These are phyloP conservation scores for Euphorbia celastroides DNA, from an alignment of 441 rosid genomes.

Conservation along the genomic window DNA sequence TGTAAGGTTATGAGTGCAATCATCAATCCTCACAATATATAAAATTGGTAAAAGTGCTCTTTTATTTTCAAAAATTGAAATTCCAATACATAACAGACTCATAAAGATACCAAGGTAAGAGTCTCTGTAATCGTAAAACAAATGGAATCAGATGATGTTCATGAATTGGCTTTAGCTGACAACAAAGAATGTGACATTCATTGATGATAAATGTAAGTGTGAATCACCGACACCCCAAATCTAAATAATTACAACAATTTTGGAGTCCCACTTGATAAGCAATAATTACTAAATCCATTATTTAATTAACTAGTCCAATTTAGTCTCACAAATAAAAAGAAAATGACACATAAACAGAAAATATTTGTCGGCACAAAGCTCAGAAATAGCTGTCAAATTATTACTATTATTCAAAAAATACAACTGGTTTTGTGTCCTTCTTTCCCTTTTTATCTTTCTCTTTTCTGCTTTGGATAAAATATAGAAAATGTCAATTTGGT, in stretches of 20 bases:
- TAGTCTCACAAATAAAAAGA: neutral
- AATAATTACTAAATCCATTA: neutral
- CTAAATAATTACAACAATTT: neutral
- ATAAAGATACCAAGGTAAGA: no score
- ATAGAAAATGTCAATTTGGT: neutral
- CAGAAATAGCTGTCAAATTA: constrained; percentile 15
- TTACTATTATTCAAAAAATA: neutral
- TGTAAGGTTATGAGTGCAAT: no score
- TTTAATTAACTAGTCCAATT: no score
- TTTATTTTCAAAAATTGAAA: no score
- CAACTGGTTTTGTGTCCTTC: neutral
- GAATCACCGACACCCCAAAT: neutral
- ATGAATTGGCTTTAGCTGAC: neutral
- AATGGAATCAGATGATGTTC: no score
- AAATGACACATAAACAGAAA: neutral
- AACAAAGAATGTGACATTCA: neutral
- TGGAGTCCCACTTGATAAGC: neutral
- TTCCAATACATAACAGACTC: no score
- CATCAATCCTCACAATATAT: no score
- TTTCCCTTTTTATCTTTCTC: neutral
- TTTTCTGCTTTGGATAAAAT: neutral
- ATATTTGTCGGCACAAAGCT: constrained; percentile 17
- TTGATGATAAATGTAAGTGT: neutral
- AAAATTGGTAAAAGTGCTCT: no score
- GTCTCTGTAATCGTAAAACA: no score